Evolutionary conservation across 2,329 filamentous ascomycete genomes (phyloP).

Genomic region (Colletotrichum brevisporum): DNA sequence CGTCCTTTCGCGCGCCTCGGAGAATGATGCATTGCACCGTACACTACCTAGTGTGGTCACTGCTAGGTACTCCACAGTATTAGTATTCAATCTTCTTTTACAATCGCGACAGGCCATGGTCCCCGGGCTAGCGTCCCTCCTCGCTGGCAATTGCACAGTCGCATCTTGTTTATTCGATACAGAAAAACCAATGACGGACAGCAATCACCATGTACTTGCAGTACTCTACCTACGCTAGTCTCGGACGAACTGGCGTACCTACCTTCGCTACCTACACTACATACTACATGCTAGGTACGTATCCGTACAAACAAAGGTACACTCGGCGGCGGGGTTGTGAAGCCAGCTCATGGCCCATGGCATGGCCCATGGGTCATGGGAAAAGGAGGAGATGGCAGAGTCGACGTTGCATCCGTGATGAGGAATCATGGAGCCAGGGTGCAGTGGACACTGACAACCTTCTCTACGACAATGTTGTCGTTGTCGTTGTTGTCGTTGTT

Average conservation of each 20-base stretch:
- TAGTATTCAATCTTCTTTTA: not conserved
- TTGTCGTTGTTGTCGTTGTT: too few relatives aligned
- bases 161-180: slow-evolving; percentile 30
- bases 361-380: not conserved
- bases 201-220: not conserved
- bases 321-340: too few relatives aligned
- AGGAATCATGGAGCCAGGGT: not conserved
- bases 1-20: not conserved
- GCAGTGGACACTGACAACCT: not conserved
- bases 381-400: slow-evolving; percentile 9
- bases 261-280: too few relatives aligned
- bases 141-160: not conserved
- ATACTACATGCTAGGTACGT: too few relatives aligned
- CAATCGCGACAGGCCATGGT: not conserved
- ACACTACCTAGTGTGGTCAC: too few relatives aligned
- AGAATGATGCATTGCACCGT: too few relatives aligned
- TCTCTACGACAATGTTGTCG: too few relatives aligned
- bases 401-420: slow-evolving; percentile 1
- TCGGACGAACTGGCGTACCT: not conserved
- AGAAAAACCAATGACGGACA: slow-evolving; percentile 29
- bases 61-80: too few relatives aligned
- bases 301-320: too few relatives aligned
- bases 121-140: slow-evolving; percentile 15
- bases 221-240: not conserved
- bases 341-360: too few relatives aligned